Evolutionary conservation across 2,329 filamentous ascomycete genomes (phyloP).

Genomic region (Neofusicoccum ribis): DNA sequence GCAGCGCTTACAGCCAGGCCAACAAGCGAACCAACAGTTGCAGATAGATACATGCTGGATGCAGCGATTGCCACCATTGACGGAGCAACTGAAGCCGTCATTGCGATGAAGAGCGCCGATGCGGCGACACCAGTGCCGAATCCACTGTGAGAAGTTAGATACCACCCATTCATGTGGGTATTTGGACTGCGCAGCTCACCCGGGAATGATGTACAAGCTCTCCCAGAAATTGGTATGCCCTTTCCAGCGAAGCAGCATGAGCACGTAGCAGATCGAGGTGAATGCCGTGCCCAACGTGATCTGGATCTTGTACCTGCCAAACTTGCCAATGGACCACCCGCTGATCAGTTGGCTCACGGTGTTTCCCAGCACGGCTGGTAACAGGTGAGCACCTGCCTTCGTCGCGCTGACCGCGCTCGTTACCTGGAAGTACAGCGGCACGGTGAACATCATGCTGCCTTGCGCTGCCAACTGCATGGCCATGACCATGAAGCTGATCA

Average conservation of each 20-base stretch:
- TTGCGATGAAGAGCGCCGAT: conserved; percentile 30
- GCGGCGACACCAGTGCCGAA: conserved; percentile 30
- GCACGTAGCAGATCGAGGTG: conserved; percentile 27
- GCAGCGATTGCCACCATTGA: conserved; percentile 27
- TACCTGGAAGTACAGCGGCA: conserved; percentile 71
- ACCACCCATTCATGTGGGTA: too few species aligned
- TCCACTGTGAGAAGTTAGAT: conserved; percentile 18
- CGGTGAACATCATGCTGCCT: conserved; percentile 62
- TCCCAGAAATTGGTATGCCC: conserved; percentile 31
- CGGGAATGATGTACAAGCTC: conserved; percentile 31
- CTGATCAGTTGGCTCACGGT: conserved; percentile 63
- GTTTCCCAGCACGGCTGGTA: conserved; percentile 69
- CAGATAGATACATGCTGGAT: conserved; percentile 27
- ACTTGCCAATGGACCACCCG: conserved; percentile 56
- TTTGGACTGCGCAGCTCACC: neutral
- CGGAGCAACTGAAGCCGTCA: conserved; percentile 29
- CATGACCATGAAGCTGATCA: conserved; percentile 55
- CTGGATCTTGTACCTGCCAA: conserved; percentile 30
- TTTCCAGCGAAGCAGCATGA: conserved; percentile 32
- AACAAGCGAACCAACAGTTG: conserved; percentile 24
- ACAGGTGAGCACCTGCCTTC: conserved; percentile 59
- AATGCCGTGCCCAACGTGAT: conserved; percentile 25
- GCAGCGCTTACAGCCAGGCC: conserved; percentile 30
- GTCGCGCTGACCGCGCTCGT: conserved; percentile 59
- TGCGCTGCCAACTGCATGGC: conserved; percentile 60